These are phyloP conservation scores for Elsinoe necatrix DNA, from an alignment of 2,329 filamentous ascomycete species.

Conservation along the genomic window DNA sequence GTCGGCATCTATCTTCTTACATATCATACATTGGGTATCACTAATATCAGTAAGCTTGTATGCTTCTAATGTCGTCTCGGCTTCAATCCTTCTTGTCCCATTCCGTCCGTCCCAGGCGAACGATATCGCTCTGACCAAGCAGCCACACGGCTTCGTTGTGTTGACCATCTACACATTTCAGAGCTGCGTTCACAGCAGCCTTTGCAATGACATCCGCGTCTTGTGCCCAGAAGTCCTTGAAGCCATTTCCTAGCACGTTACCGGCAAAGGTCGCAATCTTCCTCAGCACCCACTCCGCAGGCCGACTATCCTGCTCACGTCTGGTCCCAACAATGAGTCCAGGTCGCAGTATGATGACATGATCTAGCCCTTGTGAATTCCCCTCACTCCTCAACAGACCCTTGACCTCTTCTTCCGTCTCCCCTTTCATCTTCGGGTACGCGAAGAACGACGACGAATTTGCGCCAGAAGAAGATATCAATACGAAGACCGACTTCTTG, in stretches of 20 bases:
- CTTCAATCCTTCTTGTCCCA: conserved; percentile 24
- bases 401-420: conserved; percentile 71
- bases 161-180: conserved; percentile 44
- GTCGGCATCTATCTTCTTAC: no score
- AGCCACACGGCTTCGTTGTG: conserved; percentile 54
- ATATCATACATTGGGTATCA: not conserved
- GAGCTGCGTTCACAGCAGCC: conserved; percentile 54
- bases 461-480: conserved; percentile 55
- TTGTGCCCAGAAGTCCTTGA: conserved; percentile 63
- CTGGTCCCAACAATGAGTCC: conserved; percentile 68
- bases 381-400: conserved; percentile 34
- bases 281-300: conserved; percentile 50
- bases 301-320: conserved; percentile 46
- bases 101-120: conserved; percentile 55
- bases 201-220: conserved; percentile 64
- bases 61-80: not conserved
- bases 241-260: conserved; percentile 38
- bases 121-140: conserved; percentile 53
- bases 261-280: conserved; percentile 50
- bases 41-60: not conserved
- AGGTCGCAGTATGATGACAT: conserved; percentile 64
- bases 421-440: conserved; percentile 70
- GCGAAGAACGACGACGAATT: conserved; percentile 46
- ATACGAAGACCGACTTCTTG: conserved; percentile 62
- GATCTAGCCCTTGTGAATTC: conserved; percentile 53